phyloP scores from a whole-genome alignment of 257 asterid genomes.

The Solanum habrochaites region DNA sequence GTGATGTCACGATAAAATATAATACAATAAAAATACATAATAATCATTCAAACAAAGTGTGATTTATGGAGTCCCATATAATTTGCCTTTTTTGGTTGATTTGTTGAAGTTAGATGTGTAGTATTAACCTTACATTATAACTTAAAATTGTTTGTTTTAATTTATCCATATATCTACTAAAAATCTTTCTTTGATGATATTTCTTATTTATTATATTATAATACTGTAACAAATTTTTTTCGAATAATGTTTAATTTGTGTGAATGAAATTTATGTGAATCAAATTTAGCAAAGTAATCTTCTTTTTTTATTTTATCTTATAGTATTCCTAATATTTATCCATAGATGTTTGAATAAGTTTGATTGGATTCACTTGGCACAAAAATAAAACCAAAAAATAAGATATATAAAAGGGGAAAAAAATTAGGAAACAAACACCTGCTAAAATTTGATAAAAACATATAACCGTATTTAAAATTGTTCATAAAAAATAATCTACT shows the following conservation, averaged over 20 bases:
- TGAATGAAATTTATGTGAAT: neutral
- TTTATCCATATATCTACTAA: neutral
- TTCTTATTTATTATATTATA: neutral
- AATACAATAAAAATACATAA: too few species aligned
- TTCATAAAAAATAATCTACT: too few species aligned
- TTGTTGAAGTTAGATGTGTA: neutral
- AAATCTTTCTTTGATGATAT: neutral
- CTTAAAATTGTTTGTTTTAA: neutral
- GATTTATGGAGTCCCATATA: neutral
- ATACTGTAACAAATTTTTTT: neutral
- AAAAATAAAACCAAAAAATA: too few species aligned
- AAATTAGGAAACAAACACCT: too few species aligned
- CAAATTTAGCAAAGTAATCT: neutral
- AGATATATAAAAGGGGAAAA: too few species aligned
- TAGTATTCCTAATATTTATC: neutral
- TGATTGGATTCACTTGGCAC: too few species aligned
- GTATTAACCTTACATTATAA: neutral
- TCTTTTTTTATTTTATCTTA: neutral
- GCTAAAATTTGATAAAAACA: too few species aligned
- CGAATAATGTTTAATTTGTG: neutral
- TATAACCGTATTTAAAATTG: too few species aligned
- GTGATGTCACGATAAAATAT: accelerated
- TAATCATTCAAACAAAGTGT: neutral
- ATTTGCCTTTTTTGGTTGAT: neutral
- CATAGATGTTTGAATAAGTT: neutral